Conservation (phyloP, 768 basidiomycete genomes). For the Kwoniella dejecticola region DNA sequence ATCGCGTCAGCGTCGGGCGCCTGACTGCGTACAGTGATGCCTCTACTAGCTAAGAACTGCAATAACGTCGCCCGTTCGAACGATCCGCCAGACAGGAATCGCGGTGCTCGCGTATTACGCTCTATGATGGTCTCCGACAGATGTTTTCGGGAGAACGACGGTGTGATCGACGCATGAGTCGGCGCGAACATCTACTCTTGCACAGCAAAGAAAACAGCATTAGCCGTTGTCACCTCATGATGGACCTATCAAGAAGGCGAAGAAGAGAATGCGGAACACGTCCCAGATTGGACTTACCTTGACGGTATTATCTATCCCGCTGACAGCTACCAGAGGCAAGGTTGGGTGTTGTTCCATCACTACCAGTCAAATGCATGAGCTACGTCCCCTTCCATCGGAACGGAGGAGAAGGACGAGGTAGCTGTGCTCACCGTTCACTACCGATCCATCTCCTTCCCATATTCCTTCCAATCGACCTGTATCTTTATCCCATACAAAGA, state of each 20-base stretch:
- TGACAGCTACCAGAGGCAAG: conserved; percentile 77
- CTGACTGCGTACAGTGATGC: not conserved
- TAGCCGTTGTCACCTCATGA: no score
- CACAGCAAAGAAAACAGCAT: no score
- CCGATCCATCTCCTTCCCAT: conserved; percentile 75
- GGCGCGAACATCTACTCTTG: conserved; percentile 28
- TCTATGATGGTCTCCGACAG: conserved; percentile 29
- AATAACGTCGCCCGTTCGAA: conserved; percentile 29
- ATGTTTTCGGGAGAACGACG: conserved; percentile 30
- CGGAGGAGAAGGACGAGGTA: not conserved
- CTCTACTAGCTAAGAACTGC: conserved; percentile 26
- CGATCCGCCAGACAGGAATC: conserved; percentile 21
- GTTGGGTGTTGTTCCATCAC: conserved; percentile 76
- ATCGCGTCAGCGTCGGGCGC: not conserved
- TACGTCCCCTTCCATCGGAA: not conserved
- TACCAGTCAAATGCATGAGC: no score
- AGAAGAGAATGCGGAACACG: no score
- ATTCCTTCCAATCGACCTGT: conserved; percentile 69
- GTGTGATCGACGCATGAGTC: conserved; percentile 5
- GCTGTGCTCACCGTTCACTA: conserved; percentile 66
- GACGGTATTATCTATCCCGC: conserved; percentile 81
- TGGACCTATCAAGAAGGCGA: no score
- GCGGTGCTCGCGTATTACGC: conserved; percentile 22
- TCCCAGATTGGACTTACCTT: no score
- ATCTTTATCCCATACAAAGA: conserved; percentile 81